Evolutionary conservation across 768 basidiomycete genomes (phyloP), one percentile per base, ranked within the genome.

Genomic region (Phanerochaete carnosa): DNA sequence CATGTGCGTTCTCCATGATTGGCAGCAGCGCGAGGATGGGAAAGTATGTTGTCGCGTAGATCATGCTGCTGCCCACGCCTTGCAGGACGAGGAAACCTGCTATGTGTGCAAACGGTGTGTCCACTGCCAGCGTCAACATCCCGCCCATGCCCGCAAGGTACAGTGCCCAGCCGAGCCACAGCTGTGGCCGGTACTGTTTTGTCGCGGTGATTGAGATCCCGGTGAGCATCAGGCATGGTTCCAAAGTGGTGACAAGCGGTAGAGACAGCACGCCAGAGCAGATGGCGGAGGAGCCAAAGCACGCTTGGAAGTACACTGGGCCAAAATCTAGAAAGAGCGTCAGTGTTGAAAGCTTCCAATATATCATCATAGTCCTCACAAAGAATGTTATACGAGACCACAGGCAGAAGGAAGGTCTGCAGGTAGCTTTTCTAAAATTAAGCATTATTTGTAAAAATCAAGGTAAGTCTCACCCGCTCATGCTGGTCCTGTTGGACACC

Each of bases 61-160:
- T 5, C 57, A 53, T 5, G 26, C 67, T 65, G 12, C 43, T 52
- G 2, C 65, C 65, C 1, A 43, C 58, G 3, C 65, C 60, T 7
- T 50, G 45, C 51, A 74, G 32, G 33, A 70, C 30, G 37, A 72
- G 69, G 59, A 62, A 72, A 0, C 71, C 73, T 22, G 70, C 67
- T 67, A 67, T 70, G 25, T 61, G 25, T 0, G 63, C 64, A 1
- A 55, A 56, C 15, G 60, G 15, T 13, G 64, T 64, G 58, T 72
- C 67, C 23, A 62, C 62, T 2, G 61, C 56, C 11, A 74, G 49
- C n/a, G 67, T 59, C 12, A 63, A 69, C 22, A 76, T 32, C 0
- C 77, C 60, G 0, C 77, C 80, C 22, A 74, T 59, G 0, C 78
- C 80, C 26, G 80, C 56, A 19, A 75, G 60, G 13, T 66, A 53